Evolutionary conservation across 1,139 yeast genomes (phyloP), one percentile per base, ranked within the genome.

Genomic region (Magnusiomyces tetraspermus): DNA sequence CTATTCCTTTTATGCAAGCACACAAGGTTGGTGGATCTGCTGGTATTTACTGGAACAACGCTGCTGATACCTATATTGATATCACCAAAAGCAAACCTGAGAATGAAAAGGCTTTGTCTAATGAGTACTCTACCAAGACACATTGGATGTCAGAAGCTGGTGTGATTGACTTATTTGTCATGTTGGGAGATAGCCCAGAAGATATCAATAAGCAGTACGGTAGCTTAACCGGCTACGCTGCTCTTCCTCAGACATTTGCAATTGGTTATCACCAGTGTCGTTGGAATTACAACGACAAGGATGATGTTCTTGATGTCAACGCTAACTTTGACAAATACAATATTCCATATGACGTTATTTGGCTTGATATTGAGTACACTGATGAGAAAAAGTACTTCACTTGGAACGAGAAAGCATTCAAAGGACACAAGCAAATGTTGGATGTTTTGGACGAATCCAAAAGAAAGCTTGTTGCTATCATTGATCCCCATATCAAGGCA

Each of bases 61-160:
- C 88, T 52, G 97, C 98, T 0, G 98, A 92, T 63, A 89, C 97
- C 0, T 90, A 83, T 72, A 73, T 92, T 51, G 96, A 92, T 63
- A 79, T 94, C 48, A 72, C 60, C 45, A 75, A 63, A 73, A 69
- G 72, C 4, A 41, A 46, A 23, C 28, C 36, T 23, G 37, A 66
- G 40, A 58, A 51, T 17, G 63, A 58, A 1, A 51, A 49, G 36
- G 45, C 48, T 43, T 45, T 53, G 30, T 26, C 31, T 5, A 46
- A 46, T 26, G 38, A 38, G 21, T 38, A 42, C 21, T 57, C 64
- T 2, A 62, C 68, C 1, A 57, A 59, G 15, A 75, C 95, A 1
- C 98, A 92, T 67, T 92, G 97, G 97, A 86, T 92, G 58, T 87
- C 96, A 0, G 99, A 92, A 67, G 79, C 81, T 60, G 97, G 98